These are phyloP conservation scores for Secale cereale DNA, from an alignment of 176 grass and related monocot genomes.

Conservation along the genomic window DNA sequence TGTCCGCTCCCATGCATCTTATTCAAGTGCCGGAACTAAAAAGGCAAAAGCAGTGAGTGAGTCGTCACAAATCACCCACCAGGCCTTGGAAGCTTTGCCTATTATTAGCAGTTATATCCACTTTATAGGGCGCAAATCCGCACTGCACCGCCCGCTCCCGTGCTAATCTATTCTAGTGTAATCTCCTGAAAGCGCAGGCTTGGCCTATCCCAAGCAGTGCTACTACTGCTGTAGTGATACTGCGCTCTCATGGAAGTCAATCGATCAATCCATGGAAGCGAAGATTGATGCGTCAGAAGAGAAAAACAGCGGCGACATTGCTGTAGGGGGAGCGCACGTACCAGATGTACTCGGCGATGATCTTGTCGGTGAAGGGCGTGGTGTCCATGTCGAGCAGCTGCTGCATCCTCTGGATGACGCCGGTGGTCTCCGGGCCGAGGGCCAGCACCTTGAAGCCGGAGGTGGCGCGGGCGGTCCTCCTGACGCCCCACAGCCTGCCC, in stretches of 20 bases:
- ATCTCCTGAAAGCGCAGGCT: background rate
- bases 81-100: background rate
- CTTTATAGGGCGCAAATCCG: background rate
- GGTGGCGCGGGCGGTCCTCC: constrained; percentile 33
- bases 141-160: background rate
- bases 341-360: constrained; percentile 99
- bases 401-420: constrained; percentile 72
- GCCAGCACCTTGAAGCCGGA: constrained; percentile 86
- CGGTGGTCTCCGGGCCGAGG: constrained; percentile 42
- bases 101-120: background rate
- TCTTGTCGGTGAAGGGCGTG: constrained; percentile 66
- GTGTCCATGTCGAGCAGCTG: constrained; percentile 95
- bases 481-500: constrained; percentile 67
- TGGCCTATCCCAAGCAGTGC: background rate
- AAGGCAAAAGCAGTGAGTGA: constrained; percentile 3
- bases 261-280: background rate
- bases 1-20: background rate
- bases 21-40: constrained; percentile 26
- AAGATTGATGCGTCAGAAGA: background rate
- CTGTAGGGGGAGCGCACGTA: constrained; percentile 19
- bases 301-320: background rate
- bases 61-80: constrained; percentile 1
- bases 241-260: background rate
- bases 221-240: too few relatives aligned
- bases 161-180: background rate